These are phyloP conservation scores for Paecilomyces formosus DNA, from an alignment of 2,329 filamentous ascomycete genomes.

Conservation along the genomic window DNA sequence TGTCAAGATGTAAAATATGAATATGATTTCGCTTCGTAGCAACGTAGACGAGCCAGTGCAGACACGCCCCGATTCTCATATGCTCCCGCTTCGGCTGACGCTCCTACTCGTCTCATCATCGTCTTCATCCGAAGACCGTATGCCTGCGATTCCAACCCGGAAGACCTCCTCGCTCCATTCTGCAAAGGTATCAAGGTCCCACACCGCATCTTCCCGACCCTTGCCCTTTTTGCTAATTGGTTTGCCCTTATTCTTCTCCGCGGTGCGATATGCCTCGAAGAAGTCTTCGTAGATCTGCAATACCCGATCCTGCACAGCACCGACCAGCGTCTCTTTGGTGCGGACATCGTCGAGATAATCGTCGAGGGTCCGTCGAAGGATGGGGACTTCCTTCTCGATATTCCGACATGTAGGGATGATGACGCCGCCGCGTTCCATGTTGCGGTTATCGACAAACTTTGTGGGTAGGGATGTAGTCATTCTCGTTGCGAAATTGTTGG, in stretches of 20 bases:
- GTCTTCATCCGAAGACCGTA: slow-evolving; percentile 24
- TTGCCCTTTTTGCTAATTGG: slow-evolving; percentile 47
- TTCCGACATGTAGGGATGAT: slow-evolving; percentile 44
- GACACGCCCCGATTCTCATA: neutral
- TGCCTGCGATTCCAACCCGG: slow-evolving; percentile 41
- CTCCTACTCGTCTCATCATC: slow-evolving; percentile 3
- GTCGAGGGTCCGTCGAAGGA: slow-evolving; percentile 49
- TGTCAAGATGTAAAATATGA: neutral
- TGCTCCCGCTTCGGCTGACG: slow-evolving; percentile 4
- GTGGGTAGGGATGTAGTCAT: slow-evolving; percentile 47
- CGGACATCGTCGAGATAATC: slow-evolving; percentile 59
- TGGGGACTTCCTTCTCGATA: slow-evolving; percentile 52
- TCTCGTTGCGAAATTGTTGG: slow-evolving; percentile 47
- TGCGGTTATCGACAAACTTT: slow-evolving; percentile 30
- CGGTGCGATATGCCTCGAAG: slow-evolving; percentile 45
- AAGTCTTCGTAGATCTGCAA: slow-evolving; percentile 58
- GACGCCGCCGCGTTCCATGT: slow-evolving; percentile 31
- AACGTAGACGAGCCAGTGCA: neutral
- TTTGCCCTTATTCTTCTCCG: slow-evolving; percentile 31
- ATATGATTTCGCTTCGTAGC: neutral
- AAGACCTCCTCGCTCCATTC: slow-evolving; percentile 57
- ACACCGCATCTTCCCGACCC: slow-evolving; percentile 53
- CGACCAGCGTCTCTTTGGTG: slow-evolving; percentile 59
- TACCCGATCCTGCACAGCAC: slow-evolving; percentile 57
- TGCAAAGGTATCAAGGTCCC: slow-evolving; percentile 58